Percentiles rank a stretch among this genome's conserved stretches.
Evolutionary conservation across 2,329 filamentous ascomycete genomes (phyloP).

Genomic region (Didymellaceae sp.): DNA sequence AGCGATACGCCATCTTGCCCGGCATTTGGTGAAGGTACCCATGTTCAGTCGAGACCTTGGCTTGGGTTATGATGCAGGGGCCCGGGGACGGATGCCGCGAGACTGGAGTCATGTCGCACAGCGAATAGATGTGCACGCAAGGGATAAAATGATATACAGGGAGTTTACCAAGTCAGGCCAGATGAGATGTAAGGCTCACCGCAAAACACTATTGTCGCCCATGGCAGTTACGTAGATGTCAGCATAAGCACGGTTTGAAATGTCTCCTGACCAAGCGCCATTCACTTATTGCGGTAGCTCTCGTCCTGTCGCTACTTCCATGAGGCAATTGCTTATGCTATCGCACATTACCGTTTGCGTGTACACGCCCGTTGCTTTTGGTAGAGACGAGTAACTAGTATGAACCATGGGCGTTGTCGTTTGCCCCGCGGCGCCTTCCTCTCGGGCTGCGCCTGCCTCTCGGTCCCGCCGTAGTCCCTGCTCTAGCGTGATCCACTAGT

Average conservation of each 20-base stretch:
- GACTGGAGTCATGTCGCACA: slow-evolving; percentile 3
- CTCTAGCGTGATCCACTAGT: slow-evolving; percentile 6
- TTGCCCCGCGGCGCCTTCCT: slow-evolving; percentile 3
- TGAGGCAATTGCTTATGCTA: not conserved
- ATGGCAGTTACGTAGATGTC: slow-evolving; percentile 3
- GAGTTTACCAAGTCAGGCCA: not conserved
- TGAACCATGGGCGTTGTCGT: slow-evolving; percentile 4
- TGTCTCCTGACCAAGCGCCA: slow-evolving; percentile 5
- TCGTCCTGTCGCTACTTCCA: not conserved
- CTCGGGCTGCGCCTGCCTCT: slow-evolving; percentile 5
- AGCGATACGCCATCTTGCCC: slow-evolving; percentile 83
- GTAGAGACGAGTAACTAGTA: not conserved
- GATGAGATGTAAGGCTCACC: slow-evolving; percentile 3
- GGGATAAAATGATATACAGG: not conserved
- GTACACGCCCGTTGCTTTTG: not conserved
- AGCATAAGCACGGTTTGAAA: slow-evolving; percentile 2
- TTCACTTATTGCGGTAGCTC: not conserved
- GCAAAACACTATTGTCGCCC: not conserved
- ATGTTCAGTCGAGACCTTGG: slow-evolving; percentile 6
- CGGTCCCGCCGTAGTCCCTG: slow-evolving; percentile 15
- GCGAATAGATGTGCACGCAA: not conserved
- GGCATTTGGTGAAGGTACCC: slow-evolving; percentile 65
- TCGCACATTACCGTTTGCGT: not conserved
- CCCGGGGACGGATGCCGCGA: not conserved
- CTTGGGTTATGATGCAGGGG: slow-evolving; percentile 6